Percentiles rank a stretch among this genome's conserved stretches.
These are phyloP conservation scores for Coprinellus micaceus DNA, from an alignment of 768 basidiomycete species.

Conservation along the genomic window DNA sequence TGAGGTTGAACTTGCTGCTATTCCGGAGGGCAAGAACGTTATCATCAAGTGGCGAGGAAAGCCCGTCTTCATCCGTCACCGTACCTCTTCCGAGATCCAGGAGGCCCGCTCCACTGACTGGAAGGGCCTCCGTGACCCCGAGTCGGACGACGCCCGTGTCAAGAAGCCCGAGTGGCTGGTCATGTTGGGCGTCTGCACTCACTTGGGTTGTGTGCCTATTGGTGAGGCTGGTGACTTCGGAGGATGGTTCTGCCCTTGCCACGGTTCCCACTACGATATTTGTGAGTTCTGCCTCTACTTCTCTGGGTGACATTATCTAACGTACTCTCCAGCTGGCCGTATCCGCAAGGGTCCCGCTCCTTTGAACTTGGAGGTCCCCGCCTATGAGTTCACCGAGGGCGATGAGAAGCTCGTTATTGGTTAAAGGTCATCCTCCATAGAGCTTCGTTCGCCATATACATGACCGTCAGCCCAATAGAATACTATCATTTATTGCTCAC, in stretches of 20 bases:
- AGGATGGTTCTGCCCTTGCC: conserved; percentile 99
- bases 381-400: conserved; percentile 81
- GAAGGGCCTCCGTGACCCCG: conserved; percentile 88
- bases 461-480: conserved; percentile 11
- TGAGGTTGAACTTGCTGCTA: conserved; percentile 83
- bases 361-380: conserved; percentile 92
- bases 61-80: conserved; percentile 98
- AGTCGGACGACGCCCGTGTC: conserved; percentile 82
- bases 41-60: conserved; percentile 99
- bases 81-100: conserved; percentile 85
- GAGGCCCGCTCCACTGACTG: conserved; percentile 85
- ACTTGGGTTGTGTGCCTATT: conserved; percentile 97
- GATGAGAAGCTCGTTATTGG: conserved; percentile 87
- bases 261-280: conserved; percentile 98
- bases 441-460: conserved; percentile 11
- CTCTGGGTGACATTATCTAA: conserved; percentile 11
- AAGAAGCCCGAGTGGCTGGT: conserved; percentile 97
- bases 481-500: conserved; percentile 8
- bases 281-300: conserved; percentile 47
- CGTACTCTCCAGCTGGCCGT: conserved; percentile 69
- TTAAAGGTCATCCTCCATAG: conserved; percentile 34
- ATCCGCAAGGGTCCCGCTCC: conserved; percentile 96
- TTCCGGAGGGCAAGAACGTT: conserved; percentile 97
- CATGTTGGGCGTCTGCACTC: conserved; percentile 92
- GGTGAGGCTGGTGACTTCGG: conserved; percentile 96